Percentiles rank a stretch among this genome's conserved stretches.
These are phyloP conservation scores for Cordyceps tenuipes DNA, from an alignment of 2,329 filamentous ascomycete species.

Conservation along the genomic window DNA sequence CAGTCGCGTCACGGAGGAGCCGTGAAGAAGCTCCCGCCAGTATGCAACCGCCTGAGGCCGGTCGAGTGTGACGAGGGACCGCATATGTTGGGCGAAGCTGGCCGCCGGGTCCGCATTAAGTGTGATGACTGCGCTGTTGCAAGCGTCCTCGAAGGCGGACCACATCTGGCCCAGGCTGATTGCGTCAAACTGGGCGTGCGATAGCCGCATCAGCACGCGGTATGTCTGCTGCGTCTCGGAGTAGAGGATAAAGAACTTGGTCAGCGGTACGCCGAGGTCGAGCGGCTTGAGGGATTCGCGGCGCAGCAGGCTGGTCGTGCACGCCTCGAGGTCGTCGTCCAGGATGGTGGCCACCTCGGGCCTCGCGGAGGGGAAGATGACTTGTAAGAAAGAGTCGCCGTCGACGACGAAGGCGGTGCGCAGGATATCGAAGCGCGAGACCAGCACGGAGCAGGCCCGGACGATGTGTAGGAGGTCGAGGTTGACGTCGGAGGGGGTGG, in stretches of 20 bases:
- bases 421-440: not conserved
- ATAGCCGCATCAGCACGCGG: not conserved
- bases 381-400: not conserved
- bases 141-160: conserved; percentile 2
- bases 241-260: conserved; percentile 1
- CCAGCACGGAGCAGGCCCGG: not conserved
- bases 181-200: conserved; percentile 40
- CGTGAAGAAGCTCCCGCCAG: conserved; percentile 32
- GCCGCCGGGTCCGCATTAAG: conserved; percentile 17
- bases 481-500: not conserved
- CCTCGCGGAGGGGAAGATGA: not conserved
- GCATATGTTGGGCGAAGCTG: conserved; percentile 32
- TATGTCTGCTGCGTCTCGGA: not conserved
- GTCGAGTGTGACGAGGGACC: conserved; percentile 28
- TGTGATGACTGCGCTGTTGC: conserved; percentile 10
- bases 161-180: conserved; percentile 34
- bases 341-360: not conserved
- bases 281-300: not conserved
- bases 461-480: not conserved
- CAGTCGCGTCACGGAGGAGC: not conserved
- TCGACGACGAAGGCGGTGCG: conserved; percentile 6
- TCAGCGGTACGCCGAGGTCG: not conserved
- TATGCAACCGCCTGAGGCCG: conserved; percentile 22
- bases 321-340: not conserved
- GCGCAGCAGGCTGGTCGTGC: not conserved